Evolutionary conservation across 129 eudicot species (phyloP), one percentile per base, ranked within the genome.

Genomic region (Helianthus annuus): DNA sequence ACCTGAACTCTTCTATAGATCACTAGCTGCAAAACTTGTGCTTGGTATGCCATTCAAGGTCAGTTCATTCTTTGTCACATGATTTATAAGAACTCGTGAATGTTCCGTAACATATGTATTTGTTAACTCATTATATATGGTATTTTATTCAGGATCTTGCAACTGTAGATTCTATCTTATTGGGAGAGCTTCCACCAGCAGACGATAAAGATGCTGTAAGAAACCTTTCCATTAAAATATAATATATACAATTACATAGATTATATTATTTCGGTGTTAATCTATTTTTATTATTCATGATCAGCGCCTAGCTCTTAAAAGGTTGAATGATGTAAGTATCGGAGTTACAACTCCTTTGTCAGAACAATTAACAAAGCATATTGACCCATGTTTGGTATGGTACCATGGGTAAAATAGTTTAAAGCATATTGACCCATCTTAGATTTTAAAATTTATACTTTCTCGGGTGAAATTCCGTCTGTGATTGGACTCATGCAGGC

Each of bases 41-140:
- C 86, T 94, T 58, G 98, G 98, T 69, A 94, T 94, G 98, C 98
- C 98, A 29, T 94, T 94, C 70, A 94, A 94, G 98, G 98, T 92
- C 38, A 22, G 73, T 56, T 45, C 19, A 24, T 53, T 48, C 59
- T 77, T 72, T 42, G 62, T 15, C 48, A 60, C 36, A 49, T 16
- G 16, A 7, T 48, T 53, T 63, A 59, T 34, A 39, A 15, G 4
- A 16, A 60, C 22, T 0, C 12, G 14, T 24, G 62, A 29, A 12
- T 36, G 36, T 78, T 27, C 27, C 46, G 24, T 64, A 36, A 63
- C 12, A 79, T 65, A 4, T 22, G 40, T 62, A 39, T 40, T 29
- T 61, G 19, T 44, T 51, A 48, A 19, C 24, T 55, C 48, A 36
- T 49, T 17, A 42, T 48, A 11, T 40, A 52, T 75, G 63, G 54